Base-by-base conservation (phyloP, 2,329 filamentous ascomycete species). In the Metarhizium sp. region DNA sequence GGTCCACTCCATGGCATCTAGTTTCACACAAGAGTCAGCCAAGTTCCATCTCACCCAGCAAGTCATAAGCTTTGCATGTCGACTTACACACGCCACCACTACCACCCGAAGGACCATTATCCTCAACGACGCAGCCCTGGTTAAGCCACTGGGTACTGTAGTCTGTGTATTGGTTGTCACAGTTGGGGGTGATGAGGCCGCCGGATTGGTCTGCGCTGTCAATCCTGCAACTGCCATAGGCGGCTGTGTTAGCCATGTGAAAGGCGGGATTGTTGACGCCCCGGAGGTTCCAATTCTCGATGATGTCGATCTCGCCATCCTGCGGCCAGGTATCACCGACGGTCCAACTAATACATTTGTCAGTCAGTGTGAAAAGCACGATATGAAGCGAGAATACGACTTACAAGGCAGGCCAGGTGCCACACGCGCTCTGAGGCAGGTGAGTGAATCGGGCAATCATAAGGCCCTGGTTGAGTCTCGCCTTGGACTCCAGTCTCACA, bases 401-500 rank as follows among this genome's bases (percentile, higher is more conserved):
- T 69, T 72, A 81, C 77, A 86, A 77, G 71, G 86, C 85, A 4
- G 87, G 87, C 87, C 87, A 91, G 7, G 80, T 76, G 52, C 88
- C 87, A 62, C 87, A 90, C 47, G 76, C 73, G 10, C 78, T 76
- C 55, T 73, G 75, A 34, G 87, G 87, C 71, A 91, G 83, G 63
- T 90, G 86, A 14, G 73, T 75, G 60, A 90, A 80, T 64, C 89
- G 83, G 48, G 85, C 75, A 47, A 91, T 81, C 63, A 90, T 79
- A 32, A 90, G 79, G 30, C 85, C 87, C 56, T 82, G 76, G 59
- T 76, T 81, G 71, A 86, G 91, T 6, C 69, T 66, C 51, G 77
- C 75, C 56, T 77, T 83, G 65, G 84, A 87, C 58, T 82, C 79
- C 16, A 91, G 67, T 42, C 87, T 78, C 34, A 91, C 81, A 61